Evolutionary conservation across 1,139 yeast species (phyloP).

Genomic region (Zygosaccharomyces pseudobailii): DNA sequence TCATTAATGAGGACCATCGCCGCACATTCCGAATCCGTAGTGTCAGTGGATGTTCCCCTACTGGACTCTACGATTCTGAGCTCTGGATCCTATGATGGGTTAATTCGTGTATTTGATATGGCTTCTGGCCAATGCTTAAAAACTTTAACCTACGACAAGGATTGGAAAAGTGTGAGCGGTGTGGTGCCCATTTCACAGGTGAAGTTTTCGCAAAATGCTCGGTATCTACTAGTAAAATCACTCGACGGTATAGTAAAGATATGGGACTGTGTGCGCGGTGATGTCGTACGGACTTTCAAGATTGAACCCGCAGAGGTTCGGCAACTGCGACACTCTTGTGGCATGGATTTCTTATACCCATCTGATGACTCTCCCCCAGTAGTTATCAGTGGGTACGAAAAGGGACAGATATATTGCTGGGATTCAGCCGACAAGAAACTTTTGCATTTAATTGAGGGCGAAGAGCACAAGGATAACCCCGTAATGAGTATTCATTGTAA

Average conservation of each 20-base stretch:
- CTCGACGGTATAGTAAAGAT: constrained; percentile 72
- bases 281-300: constrained; percentile 68
- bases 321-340: constrained; percentile 37
- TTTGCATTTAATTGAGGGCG: constrained; percentile 37
- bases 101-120: constrained; percentile 80
- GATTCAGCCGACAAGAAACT: constrained; percentile 64
- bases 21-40: constrained; percentile 91
- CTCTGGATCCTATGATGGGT: constrained; percentile 88
- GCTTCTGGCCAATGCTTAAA: constrained; percentile 87
- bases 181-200: constrained; percentile 78
- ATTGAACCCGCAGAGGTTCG: constrained; percentile 17
- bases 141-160: constrained; percentile 69
- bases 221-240: constrained; percentile 70
- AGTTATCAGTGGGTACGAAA: constrained; percentile 61
- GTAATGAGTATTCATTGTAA: constrained; percentile 47
- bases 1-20: constrained; percentile 72
- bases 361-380: constrained; percentile 33
- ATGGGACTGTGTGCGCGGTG: constrained; percentile 79
- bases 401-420: constrained; percentile 63
- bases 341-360: constrained; percentile 43
- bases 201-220: constrained; percentile 75
- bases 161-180: constrained; percentile 51
- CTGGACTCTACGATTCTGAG: constrained; percentile 81
- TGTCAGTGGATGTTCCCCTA: constrained; percentile 58
- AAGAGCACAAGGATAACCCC: constrained; percentile 34